Percentiles rank a stretch among this genome's conserved stretches.
These are phyloP conservation scores for Picochlorum sp. DNA, from an alignment of 139 green algal genomes.

Conservation along the genomic window DNA sequence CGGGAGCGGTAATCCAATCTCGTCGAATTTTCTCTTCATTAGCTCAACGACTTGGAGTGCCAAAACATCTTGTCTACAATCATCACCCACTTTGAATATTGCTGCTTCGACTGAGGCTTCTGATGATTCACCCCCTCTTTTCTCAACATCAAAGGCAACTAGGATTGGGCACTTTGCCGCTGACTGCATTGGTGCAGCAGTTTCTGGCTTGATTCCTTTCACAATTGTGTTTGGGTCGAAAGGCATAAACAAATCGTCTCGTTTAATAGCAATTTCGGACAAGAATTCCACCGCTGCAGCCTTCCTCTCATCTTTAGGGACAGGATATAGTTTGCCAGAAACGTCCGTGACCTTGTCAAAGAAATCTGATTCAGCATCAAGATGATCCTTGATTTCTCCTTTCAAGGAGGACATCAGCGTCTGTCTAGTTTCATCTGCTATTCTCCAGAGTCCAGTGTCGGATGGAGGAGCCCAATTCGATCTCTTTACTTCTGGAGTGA, in stretches of 20 bases:
- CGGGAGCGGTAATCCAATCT: conserved; percentile 69
- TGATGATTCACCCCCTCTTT: neutral
- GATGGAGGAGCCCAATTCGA: conserved; percentile 70
- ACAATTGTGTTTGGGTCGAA: conserved; percentile 70
- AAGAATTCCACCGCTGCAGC: conserved; percentile 22
- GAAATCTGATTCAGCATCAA: conserved; percentile 59
- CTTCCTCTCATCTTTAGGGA: conserved; percentile 46
- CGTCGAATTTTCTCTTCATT: conserved; percentile 58
- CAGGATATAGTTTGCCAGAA: conserved; percentile 54
- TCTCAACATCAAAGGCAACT: conserved; percentile 73
- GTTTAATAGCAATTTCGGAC: conserved; percentile 19
- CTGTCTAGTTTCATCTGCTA: conserved; percentile 44
- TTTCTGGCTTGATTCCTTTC: conserved; percentile 46
- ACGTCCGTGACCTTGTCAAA: conserved; percentile 60
- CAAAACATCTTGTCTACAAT: conserved; percentile 94
- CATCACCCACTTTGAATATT: conserved; percentile 96
- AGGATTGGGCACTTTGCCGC: conserved; percentile 81
- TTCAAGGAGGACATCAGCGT: conserved; percentile 39
- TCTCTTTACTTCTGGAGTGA: conserved; percentile 59
- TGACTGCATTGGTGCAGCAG: conserved; percentile 64
- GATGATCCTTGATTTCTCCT: conserved; percentile 34
- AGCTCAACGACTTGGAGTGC: conserved; percentile 87
- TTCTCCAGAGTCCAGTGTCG: conserved; percentile 77
- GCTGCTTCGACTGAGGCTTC: conserved; percentile 31
- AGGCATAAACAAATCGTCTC: conserved; percentile 82